Conservation (phyloP, 805 yeast species). For the Blastobotrys parvus region DNA sequence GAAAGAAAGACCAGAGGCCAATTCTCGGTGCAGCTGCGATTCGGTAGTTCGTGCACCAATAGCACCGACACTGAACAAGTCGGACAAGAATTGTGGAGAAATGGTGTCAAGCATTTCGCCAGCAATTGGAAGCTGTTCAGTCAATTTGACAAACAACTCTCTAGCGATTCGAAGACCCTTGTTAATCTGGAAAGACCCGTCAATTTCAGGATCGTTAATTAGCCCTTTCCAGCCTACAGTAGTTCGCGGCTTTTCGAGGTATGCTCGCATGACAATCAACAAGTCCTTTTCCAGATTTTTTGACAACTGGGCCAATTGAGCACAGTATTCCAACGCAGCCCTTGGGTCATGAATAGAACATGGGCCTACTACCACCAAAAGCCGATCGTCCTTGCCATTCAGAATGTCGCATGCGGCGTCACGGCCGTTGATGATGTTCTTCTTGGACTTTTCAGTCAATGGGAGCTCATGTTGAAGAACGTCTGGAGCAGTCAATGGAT, state of each 20-base stretch:
- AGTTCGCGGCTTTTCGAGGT: slow-evolving; percentile 95
- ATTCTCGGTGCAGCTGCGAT: slow-evolving; percentile 93
- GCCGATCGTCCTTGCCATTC: slow-evolving; percentile 76
- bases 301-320: slow-evolving; percentile 48
- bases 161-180: slow-evolving; percentile 88
- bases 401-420: slow-evolving; percentile 63
- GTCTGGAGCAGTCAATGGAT: slow-evolving; percentile 94
- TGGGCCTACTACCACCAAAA: slow-evolving; percentile 89
- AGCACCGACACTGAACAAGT: slow-evolving; percentile 92
- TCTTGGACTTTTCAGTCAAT: slow-evolving; percentile 48
- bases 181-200: slow-evolving; percentile 86
- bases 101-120: slow-evolving; percentile 97
- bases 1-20: slow-evolving; percentile 94
- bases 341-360: slow-evolving; percentile 93
- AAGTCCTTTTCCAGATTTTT: slow-evolving; percentile 65
- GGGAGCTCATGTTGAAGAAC: slow-evolving; percentile 80
- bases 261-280: slow-evolving; percentile 91
- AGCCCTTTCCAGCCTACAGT: slow-evolving; percentile 99
- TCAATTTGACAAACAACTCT: slow-evolving; percentile 74
- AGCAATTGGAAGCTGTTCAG: slow-evolving; percentile 83
- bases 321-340: slow-evolving; percentile 86
- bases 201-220: slow-evolving; percentile 94
- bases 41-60: slow-evolving; percentile 99
- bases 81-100: slow-evolving; percentile 91
- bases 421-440: slow-evolving; percentile 67